Base-by-base conservation (phyloP, 2,329 filamentous ascomycete genomes). In the Sporothrix phasma region DNA sequence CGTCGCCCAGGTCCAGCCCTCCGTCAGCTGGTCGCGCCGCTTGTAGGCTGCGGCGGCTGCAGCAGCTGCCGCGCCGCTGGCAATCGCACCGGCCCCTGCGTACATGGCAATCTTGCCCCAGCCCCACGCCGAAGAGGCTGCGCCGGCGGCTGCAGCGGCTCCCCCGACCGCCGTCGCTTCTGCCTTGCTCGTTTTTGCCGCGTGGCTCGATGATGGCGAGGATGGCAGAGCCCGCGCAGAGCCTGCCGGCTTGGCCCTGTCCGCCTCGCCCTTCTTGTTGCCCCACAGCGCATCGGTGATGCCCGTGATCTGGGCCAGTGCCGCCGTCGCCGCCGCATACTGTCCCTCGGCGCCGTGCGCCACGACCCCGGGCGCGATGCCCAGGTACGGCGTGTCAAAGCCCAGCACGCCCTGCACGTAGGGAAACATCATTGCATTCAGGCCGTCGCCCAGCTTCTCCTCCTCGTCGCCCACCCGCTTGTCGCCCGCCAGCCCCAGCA, bases 321-420 rank as follows among this genome's bases (percentile, higher is more conserved):
- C 88, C 0, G 86, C 81, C 5, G 84, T 81, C 7, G 88, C 88
- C 47, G 86, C 87, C 66, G 87, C 88, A 76, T 93, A 93, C 70
- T 96, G 91, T 47, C 84, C 87, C 78, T 97, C 92, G 5, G 93
- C 92, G 66, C 88, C 86, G 73, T 93, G 88, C 3, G 90, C 89
- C n/a, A 94, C 87, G 1, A 94, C 88, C 29, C 89, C 88, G 0
- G 90, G 89, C 24, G 87, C 84, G 68, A 92, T 91, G 64, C 89
- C 89, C 1, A 94, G 82, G 73, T 89, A 99, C 0, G 94, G 94
- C 0, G 94, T 99, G 76, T 97, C 93, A 73, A 97, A 96, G 60
- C 92, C 90, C 56, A 97, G 82, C 29, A 97, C 84, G 69, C 89
- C 93, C 75, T 93, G 89, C 68, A 97, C 86, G 74, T 92, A 93